Conservation (phyloP, 352 stramenopile genomes). For the Phytophthora ramorum region DNA sequence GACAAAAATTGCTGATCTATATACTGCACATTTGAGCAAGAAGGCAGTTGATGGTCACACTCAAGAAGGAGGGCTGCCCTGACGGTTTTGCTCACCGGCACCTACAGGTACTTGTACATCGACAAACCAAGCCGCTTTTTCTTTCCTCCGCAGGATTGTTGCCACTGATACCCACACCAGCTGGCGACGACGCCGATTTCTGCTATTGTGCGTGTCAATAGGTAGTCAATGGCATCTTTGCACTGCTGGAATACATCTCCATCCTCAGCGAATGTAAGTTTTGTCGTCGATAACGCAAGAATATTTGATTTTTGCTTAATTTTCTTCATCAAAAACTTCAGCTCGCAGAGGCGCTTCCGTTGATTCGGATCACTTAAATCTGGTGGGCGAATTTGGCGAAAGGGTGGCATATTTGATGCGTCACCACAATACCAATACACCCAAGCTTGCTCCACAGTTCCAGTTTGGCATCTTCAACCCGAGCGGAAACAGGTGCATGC, state of each 20-base stretch:
- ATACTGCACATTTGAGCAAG: too few relatives aligned
- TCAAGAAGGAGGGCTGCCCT: too few relatives aligned
- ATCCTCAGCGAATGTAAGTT: conserved; percentile 1
- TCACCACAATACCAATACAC: conserved; percentile 16
- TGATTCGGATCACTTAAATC: conserved; percentile 21
- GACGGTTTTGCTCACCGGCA: too few relatives aligned
- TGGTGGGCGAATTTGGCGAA: not conserved
- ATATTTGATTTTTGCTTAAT: not conserved
- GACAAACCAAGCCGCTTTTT: too few relatives aligned
- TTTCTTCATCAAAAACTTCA: conserved; percentile 22
- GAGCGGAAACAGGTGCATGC: conserved; percentile 5
- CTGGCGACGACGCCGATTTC: conserved; percentile 13
- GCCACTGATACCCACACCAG: conserved; percentile 19
- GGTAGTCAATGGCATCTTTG: conserved; percentile 9
- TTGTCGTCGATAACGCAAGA: conserved; percentile 3
- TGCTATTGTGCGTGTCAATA: conserved; percentile 1
- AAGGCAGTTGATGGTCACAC: too few relatives aligned
- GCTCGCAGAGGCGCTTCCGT: conserved; percentile 16
- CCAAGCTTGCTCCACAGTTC: conserved; percentile 7
- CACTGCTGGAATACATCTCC: conserved; percentile 18
- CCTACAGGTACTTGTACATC: too few relatives aligned
- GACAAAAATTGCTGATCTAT: too few relatives aligned
- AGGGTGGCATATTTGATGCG: not conserved
- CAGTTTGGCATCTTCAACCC: conserved; percentile 11
- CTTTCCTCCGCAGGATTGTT: conserved; percentile 11